Conservation (phyloP, 1,284 basidiomycete genomes). For the Rhodotorula sp. region DNA sequence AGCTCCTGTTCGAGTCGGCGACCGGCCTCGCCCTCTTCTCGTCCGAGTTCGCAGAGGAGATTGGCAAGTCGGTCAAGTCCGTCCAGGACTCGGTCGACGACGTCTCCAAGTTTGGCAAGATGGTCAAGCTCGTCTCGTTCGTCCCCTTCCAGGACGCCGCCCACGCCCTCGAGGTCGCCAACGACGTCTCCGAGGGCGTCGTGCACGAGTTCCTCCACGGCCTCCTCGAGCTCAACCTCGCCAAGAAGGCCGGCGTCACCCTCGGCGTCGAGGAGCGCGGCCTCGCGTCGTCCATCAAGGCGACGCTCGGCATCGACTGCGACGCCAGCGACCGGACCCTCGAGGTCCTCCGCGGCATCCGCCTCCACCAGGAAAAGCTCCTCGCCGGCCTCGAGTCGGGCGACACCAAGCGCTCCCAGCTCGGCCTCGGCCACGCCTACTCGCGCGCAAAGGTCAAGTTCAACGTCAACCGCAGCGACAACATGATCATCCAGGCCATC, state of each 20-base stretch:
- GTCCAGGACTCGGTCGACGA: slow-evolving; percentile 72
- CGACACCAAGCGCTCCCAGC: slow-evolving; percentile 89
- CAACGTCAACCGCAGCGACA: slow-evolving; percentile 99
- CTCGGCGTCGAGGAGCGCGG: slow-evolving; percentile 81
- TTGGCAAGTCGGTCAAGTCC: slow-evolving; percentile 76
- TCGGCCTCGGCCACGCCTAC: slow-evolving; percentile 97
- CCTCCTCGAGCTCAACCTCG: slow-evolving; percentile 85
- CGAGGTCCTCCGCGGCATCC: slow-evolving; percentile 90
- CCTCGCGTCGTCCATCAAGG: slow-evolving; percentile 79
- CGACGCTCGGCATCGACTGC: slow-evolving; percentile 74
- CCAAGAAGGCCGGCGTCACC: slow-evolving; percentile 74
- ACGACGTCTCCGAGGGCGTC: slow-evolving; percentile 94
- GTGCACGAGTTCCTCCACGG: slow-evolving; percentile 84
- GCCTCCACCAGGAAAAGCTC: slow-evolving; percentile 87
- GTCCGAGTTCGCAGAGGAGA: slow-evolving; percentile 83
- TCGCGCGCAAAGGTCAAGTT: slow-evolving; percentile 98
- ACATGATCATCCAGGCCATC: slow-evolving; percentile 99
- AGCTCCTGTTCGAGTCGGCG: slow-evolving; percentile 91
- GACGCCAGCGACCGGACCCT: slow-evolving; percentile 83
- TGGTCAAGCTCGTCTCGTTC: slow-evolving; percentile 90
- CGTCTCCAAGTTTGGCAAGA: slow-evolving; percentile 87
- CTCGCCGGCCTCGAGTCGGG: slow-evolving; percentile 81
- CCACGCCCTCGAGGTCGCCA: slow-evolving; percentile 93
- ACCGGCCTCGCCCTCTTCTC: slow-evolving; percentile 95
- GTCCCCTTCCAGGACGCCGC: slow-evolving; percentile 79